Percentiles rank a stretch among this genome's conserved stretches.
Conservation (phyloP, 192 early-diverging fungal genomes). For the Lunasporangiospora selenospora region DNA sequence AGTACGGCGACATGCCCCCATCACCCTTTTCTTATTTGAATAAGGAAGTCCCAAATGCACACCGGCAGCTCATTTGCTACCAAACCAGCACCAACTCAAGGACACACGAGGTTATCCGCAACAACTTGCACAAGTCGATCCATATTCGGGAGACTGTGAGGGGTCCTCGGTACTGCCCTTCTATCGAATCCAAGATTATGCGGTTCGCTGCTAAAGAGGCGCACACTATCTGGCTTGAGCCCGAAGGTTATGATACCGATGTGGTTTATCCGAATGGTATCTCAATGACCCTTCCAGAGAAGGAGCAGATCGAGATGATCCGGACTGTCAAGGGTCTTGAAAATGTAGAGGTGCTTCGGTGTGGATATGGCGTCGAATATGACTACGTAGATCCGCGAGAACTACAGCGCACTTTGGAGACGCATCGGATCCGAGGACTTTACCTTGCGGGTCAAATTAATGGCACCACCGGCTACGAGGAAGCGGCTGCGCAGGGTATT, state of each 20-base stretch:
- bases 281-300: conserved; percentile 85
- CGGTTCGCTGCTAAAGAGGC: conserved; percentile 70
- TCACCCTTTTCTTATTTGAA: conserved; percentile 81
- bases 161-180: conserved; percentile 83
- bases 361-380: conserved; percentile 86
- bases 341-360: conserved; percentile 68
- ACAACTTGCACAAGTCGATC: conserved; percentile 80
- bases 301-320: conserved; percentile 72
- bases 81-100: conserved; percentile 75
- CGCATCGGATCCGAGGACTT: conserved; percentile 76
- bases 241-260: conserved; percentile 74
- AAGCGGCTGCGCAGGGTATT: conserved; percentile 82
- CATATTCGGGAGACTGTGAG: conserved; percentile 87
- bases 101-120: conserved; percentile 71
- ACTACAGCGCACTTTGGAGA: conserved; percentile 76
- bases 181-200: conserved; percentile 81
- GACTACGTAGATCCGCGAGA: conserved; percentile 87
- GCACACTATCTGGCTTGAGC: conserved; percentile 83
- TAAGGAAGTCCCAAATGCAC: conserved; percentile 70
- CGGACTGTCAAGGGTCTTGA: conserved; percentile 78
- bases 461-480: conserved; percentile 88
- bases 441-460: conserved; percentile 89
- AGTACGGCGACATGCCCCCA: conserved; percentile 74
- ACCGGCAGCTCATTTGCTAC: conserved; percentile 74
- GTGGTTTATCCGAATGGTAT: conserved; percentile 85